Conservation (phyloP, 169 alveolate genomes). For the Pseudocohnilembus persalinus region DNA sequence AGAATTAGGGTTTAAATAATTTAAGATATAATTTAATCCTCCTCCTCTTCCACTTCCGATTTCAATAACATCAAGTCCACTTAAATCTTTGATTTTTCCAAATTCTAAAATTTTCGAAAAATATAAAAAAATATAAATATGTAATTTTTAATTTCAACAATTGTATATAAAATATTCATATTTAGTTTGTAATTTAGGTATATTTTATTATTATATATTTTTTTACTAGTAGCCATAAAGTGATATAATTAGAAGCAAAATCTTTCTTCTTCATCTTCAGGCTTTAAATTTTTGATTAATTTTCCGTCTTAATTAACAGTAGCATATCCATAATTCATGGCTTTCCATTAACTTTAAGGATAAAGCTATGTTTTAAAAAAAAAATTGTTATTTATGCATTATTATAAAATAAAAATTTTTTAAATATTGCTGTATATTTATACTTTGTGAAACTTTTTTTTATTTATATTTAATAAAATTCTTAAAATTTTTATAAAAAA, state of each 20-base stretch:
- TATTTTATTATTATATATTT: background rate
- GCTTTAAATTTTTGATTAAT: constrained; percentile 34
- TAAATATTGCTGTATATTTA: too few species aligned
- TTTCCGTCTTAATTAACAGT: constrained; percentile 56
- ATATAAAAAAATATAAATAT: background rate
- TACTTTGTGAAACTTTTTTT: too few species aligned
- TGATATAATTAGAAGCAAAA: constrained; percentile 63
- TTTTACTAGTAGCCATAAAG: constrained; percentile 48
- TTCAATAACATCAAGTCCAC: constrained; percentile 58
- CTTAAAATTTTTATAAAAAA: too few species aligned
- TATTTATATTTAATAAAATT: too few species aligned
- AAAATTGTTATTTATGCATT: constrained; percentile 1
- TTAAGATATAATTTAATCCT: constrained; percentile 58
- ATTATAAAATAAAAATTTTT: too few species aligned
- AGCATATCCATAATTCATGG: constrained; percentile 77
- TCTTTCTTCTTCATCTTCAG: constrained; percentile 56
- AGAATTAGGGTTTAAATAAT: constrained; percentile 43
- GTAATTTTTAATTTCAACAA: too few species aligned
- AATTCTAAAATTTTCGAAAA: constrained; percentile 12
- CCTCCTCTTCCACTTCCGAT: constrained; percentile 85
- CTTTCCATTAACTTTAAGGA: constrained; percentile 37
- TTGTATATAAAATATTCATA: background rate
- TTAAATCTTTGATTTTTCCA: constrained; percentile 34
- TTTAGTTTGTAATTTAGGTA: background rate
- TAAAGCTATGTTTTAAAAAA: background rate